phyloP scores from a whole-genome alignment of 768 basidiomycete species.

The Hygrocybe coccinea region DNA sequence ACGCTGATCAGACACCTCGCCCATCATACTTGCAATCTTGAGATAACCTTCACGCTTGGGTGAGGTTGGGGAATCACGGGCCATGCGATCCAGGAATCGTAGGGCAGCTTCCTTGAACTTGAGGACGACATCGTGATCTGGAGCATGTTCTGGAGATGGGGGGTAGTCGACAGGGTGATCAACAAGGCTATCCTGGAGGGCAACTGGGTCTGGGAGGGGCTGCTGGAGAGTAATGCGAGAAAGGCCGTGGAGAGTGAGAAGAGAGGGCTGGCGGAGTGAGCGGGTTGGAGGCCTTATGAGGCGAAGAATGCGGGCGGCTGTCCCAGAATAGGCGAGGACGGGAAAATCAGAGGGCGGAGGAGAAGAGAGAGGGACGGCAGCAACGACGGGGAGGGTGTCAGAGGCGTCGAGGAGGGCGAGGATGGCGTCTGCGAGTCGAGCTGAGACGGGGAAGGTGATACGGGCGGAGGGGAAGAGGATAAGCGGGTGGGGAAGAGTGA shows the following conservation, averaged over 20 bases:
- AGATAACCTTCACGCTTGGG: conserved; percentile 60
- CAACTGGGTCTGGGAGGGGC: conserved; percentile 27
- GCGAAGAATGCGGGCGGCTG: conserved; percentile 66
- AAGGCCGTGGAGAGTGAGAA: conserved; percentile 69
- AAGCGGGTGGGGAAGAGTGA: conserved; percentile 65
- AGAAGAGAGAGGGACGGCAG: conserved; percentile 50
- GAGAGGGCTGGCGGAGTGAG: conserved; percentile 54
- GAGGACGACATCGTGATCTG: conserved; percentile 51
- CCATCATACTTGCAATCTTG: conserved; percentile 67
- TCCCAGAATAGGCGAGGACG: conserved; percentile 52
- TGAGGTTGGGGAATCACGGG: conserved; percentile 43
- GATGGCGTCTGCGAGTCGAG: conserved; percentile 57
- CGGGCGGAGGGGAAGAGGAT: conserved; percentile 72
- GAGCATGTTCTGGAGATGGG: conserved; percentile 39
- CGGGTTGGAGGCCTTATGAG: conserved; percentile 58
- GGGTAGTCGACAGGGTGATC: conserved; percentile 47
- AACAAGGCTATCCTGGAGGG: conserved; percentile 31
- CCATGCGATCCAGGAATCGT: conserved; percentile 62
- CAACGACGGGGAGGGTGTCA: conserved; percentile 64
- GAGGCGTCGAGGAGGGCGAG: conserved; percentile 64
- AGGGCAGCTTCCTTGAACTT: conserved; percentile 68
- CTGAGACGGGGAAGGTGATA: conserved; percentile 62
- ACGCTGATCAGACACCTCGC: conserved; percentile 59
- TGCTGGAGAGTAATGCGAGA: conserved; percentile 55
- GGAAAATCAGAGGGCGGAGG: conserved; percentile 7